Percentiles rank a stretch among this genome's conserved stretches.
Conservation (phyloP, 768 basidiomycete species). For the Psilocybe azurescens region DNA sequence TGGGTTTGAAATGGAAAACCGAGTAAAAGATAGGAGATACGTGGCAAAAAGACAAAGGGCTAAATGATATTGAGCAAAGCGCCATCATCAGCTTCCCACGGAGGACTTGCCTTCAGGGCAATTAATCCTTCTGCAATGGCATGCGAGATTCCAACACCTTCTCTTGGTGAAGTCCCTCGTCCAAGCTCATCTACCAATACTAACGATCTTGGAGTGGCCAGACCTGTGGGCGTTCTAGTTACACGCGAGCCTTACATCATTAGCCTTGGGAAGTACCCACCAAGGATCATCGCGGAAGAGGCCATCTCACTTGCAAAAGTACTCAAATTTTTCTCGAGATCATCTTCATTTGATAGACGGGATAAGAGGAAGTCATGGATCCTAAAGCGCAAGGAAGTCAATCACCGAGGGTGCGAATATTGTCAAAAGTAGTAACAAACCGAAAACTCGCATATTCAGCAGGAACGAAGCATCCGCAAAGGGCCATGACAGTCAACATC, state of each 20-base stretch:
- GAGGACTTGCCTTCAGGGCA: constrained; percentile 60
- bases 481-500: constrained; percentile 82
- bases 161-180: constrained; percentile 85
- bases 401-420: not conserved
- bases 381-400: constrained; percentile 37
- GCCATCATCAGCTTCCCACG: not conserved
- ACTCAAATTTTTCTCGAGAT: constrained; percentile 86
- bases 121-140: constrained; percentile 85
- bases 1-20: constrained; percentile 3
- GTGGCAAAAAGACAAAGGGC: constrained; percentile 94
- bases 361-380: constrained; percentile 86
- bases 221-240: constrained; percentile 43
- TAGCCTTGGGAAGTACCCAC: constrained; percentile 37
- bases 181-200: constrained; percentile 94
- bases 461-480: constrained; percentile 92
- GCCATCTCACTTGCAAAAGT: constrained; percentile 98
- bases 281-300: constrained; percentile 88
- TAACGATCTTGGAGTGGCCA: constrained; percentile 73
- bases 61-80: constrained; percentile 31
- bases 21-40: constrained; percentile 39
- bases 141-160: constrained; percentile 83
- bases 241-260: not conserved
- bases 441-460: constrained; percentile 93
- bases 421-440: constrained; percentile 32
- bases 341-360: constrained; percentile 93